A percentile compares a stretch with the other conserved stretches of the same genome.
Evolutionary conservation across 202 grass and related monocot genomes (phyloP).

Genomic region (Hordeum pubiflorum): DNA sequence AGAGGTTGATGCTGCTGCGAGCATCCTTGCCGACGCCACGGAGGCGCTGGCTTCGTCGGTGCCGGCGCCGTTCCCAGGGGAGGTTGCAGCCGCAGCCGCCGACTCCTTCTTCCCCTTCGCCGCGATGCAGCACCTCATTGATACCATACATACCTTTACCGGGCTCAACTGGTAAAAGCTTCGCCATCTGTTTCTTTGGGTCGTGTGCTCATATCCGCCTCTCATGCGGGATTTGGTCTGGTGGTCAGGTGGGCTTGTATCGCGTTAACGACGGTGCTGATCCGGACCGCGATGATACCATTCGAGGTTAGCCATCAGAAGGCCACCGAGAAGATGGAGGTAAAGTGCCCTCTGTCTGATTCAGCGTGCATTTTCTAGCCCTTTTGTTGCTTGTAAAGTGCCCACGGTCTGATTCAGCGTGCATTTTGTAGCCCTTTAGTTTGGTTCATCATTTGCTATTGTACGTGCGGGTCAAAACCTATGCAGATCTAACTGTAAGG

Average conservation of each 20-base stretch:
- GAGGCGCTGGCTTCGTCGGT: slow-evolving; percentile 2
- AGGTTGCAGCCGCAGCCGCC: slow-evolving; percentile 70
- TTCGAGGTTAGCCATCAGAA: slow-evolving; percentile 61
- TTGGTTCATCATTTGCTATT: neutral
- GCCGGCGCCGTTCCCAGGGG: slow-evolving; percentile 37
- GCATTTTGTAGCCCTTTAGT: neutral
- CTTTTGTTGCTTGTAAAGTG: slow-evolving; percentile 32
- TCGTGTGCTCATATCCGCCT: slow-evolving; percentile 5
- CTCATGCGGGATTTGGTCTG: neutral
- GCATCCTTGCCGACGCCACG: slow-evolving; percentile 26
- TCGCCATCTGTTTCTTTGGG: slow-evolving; percentile 16
- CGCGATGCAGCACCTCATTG: slow-evolving; percentile 75
- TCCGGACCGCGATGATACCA: slow-evolving; percentile 55
- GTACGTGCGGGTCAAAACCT: neutral
- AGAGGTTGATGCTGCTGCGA: slow-evolving; percentile 28
- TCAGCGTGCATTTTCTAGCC: slow-evolving; percentile 1
- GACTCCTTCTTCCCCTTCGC: slow-evolving; percentile 60
- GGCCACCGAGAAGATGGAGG: slow-evolving; percentile 43
- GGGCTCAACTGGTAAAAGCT: slow-evolving; percentile 63
- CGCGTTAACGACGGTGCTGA: slow-evolving; percentile 55
- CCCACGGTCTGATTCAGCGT: neutral
- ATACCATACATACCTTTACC: slow-evolving; percentile 57
- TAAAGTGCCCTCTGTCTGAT: slow-evolving; percentile 21
- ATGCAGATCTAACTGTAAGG: neutral
- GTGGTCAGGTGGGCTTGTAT: slow-evolving; percentile 42